A percentile compares a stretch with the other conserved stretches of the same genome.
Conservation (phyloP, 306 rosid genomes). For the Trifolium fragiferum region DNA sequence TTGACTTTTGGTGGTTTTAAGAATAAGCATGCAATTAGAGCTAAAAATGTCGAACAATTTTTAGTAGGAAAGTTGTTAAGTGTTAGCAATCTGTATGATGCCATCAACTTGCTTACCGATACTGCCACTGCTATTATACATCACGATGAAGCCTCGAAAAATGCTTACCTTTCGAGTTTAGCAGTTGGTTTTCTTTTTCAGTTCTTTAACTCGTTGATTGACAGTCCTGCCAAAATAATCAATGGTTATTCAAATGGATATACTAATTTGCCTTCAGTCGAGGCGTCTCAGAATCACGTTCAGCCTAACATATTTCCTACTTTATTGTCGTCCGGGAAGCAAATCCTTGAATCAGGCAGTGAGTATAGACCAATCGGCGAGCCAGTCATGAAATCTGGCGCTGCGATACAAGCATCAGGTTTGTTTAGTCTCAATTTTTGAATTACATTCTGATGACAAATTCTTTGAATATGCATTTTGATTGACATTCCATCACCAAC, state of each 20-base stretch:
- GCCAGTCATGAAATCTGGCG: conserved; percentile 69
- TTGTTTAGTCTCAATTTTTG: conserved; percentile 26
- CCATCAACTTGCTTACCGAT: conserved; percentile 54
- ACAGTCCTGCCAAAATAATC: conserved; percentile 38
- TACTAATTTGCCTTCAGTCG: not conserved
- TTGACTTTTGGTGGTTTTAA: conserved; percentile 80
- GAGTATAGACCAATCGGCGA: conserved; percentile 73
- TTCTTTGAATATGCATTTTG: not conserved
- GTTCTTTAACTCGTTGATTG: conserved; percentile 64
- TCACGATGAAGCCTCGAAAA: conserved; percentile 52
- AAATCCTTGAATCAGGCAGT: conserved; percentile 52
- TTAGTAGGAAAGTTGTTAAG: conserved; percentile 61
- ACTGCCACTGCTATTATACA: conserved; percentile 51
- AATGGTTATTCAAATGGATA: conserved; percentile 38
- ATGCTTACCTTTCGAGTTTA: conserved; percentile 76
- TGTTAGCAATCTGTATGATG: conserved; percentile 58
- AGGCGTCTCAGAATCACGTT: conserved; percentile 35
- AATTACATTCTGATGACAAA: not conserved
- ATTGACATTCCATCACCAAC: conserved; percentile 73
- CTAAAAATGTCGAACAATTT: conserved; percentile 65
- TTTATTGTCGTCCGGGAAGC: conserved; percentile 68
- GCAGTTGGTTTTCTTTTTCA: conserved; percentile 79
- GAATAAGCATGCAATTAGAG: conserved; percentile 74
- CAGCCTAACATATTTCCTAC: conserved; percentile 36
- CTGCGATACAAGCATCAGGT: conserved; percentile 91